Percentiles rank a stretch among this genome's conserved stretches.
Conservation (phyloP, 2,329 filamentous ascomycete genomes). For the Diplodia mutila region DNA sequence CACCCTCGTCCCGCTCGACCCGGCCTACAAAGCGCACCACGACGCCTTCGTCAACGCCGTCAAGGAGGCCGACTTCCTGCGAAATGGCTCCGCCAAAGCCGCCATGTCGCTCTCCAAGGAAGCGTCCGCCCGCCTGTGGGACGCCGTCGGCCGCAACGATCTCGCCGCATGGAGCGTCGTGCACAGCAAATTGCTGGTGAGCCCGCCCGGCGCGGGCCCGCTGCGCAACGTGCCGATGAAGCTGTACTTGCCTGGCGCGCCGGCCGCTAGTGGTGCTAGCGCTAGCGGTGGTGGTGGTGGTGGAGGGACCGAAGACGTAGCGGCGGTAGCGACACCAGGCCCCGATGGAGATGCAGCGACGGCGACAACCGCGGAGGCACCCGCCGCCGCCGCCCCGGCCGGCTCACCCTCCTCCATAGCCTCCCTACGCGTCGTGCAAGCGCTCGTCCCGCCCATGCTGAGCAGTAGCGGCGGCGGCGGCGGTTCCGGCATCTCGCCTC, state of each 20-base stretch:
- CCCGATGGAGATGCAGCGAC: constrained; percentile 30
- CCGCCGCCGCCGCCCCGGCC: background rate
- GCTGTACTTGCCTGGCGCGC: constrained; percentile 72
- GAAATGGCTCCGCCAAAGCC: constrained; percentile 84
- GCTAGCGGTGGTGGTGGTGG: background rate
- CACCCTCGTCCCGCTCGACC: constrained; percentile 62
- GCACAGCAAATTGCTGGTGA: constrained; percentile 76
- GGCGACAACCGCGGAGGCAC: background rate
- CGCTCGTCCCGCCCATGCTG: constrained; percentile 62
- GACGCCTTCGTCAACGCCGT: constrained; percentile 72
- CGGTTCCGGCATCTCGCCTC: constrained; percentile 40
- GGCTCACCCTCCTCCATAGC: constrained; percentile 31
- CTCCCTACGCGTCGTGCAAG: constrained; percentile 65
- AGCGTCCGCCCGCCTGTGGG: constrained; percentile 82
- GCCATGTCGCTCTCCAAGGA: constrained; percentile 88
- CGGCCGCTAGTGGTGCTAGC: background rate
- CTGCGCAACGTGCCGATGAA: constrained; percentile 85
- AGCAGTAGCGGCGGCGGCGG: background rate
- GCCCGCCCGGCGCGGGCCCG: constrained; percentile 65
- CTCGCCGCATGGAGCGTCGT: constrained; percentile 72
- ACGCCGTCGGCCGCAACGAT: constrained; percentile 77
- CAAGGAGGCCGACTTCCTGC: constrained; percentile 82
- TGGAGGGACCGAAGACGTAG: background rate
- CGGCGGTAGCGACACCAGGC: background rate
- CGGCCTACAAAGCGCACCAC: constrained; percentile 59